Evolutionary conservation across 2,329 filamentous ascomycete species (phyloP), one percentile per base, ranked within the genome.

Genomic region (Colletotrichum sansevieriae): DNA sequence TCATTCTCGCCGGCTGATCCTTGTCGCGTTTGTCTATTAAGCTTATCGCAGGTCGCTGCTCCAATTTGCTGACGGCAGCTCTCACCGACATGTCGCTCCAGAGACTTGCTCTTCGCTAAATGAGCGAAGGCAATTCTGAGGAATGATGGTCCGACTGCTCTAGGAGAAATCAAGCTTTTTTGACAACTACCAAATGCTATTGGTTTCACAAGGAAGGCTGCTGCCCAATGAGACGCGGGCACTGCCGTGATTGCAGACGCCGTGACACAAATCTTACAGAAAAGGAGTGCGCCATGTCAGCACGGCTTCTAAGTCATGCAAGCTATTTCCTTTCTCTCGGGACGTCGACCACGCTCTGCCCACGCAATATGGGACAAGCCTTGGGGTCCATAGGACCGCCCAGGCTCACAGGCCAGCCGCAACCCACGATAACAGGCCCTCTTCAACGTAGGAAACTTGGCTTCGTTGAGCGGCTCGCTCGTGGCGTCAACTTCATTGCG

Each of bases 101-200:
- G 35, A 33, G 37, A n/a, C 29, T 39, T 18, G 33, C 11, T 52
- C 1, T 29, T 33, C 25, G 49, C 8, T 15, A 22, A 52, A 52
- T 52, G 25, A 15, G 20, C 18, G 18, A 12, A 55, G 6, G 3
- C 11, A 18, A 39, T 7, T 22, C 18, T 10, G 51, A 25, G 35
- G 12, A 39, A 49, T 18, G 46, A 61, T 41, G 46, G 41, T 1
- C 33, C 1, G 44, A 35, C 46, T 47, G 18, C 33, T 41, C 11
- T 10, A 18, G 41, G 29, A 39, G 33, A 52, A 60, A 47, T 59
- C 56, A 68, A 65, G 65, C 65, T 68, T 65, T 65, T 68, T 49
- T 39, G 64, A 11, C 44, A 13, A 63, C 49, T 60, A 47, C 25
- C 62, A 65, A 41, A 33, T 43, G 18, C 49, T 33, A 20, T 35